Evolutionary conservation across 495 filamentous ascomycete genomes (phyloP), one percentile per base, ranked within the genome.

Genomic region (Tuber brumale): DNA sequence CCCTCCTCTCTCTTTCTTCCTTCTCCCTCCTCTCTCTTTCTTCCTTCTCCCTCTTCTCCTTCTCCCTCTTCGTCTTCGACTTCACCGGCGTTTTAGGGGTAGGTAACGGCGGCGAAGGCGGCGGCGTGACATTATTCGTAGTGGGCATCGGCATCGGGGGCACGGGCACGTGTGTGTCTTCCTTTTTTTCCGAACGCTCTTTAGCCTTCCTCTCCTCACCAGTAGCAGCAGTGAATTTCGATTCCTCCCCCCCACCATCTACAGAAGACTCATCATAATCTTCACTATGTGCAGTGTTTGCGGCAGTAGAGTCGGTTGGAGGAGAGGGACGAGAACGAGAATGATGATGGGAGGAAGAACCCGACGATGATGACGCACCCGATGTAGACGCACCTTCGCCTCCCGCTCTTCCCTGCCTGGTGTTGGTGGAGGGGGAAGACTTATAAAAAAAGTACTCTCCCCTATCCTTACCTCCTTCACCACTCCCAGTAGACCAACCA

Each of bases 11-110:
- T n/a, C n/a, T n/a, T n/a, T n/a, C n/a, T 31, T 74, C 72, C 42
- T 44, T 84, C 43, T 82, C 84, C 74, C 84, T 80, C 74, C 87
- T 90, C 46, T 91, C 90, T 70, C 92, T 90, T 81, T 88, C 89
- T 78, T 89, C 90, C 10, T 89, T 87, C 8, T 89, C 83, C 37
- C 86, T 80, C 48, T 87, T 85, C 75, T 85, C 84, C 81, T 85
- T 87, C 69, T 82, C 85, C 79, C 83, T 80, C 84, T 18, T 74
- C 76, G 73, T 83, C 77, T 83, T 74, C 39, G 77, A 76, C 76
- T 75, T 79, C 19, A 51, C 43, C 27, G 73, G 71, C 14, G 43
- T 61, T 46, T 79, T 79, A 45, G 73, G 73, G 19, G 78, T 76
- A 12, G 75, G 46, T 41, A 80, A 71, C 2, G 70, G 78, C 46